phyloP scores from a whole-genome alignment of 768 basidiomycete species.

The Termitomyces sp. region DNA sequence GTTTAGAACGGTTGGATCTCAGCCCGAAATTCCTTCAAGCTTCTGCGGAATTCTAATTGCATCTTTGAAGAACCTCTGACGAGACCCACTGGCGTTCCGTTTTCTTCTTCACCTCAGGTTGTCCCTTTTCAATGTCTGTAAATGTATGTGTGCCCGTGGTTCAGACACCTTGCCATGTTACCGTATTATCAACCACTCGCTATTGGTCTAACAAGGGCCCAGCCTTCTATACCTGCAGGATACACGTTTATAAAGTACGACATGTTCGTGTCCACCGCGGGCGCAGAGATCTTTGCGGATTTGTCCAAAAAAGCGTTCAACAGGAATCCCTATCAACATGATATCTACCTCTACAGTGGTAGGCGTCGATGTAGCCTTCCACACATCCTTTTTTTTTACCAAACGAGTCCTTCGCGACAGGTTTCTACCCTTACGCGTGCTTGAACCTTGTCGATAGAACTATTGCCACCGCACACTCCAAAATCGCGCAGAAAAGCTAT shows the following conservation, averaged over 20 bases:
- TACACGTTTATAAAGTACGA: conserved; percentile 30
- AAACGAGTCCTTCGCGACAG: conserved; percentile 14
- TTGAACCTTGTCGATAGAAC: conserved; percentile 33
- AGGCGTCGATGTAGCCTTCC: background rate
- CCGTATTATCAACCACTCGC: conserved; percentile 13
- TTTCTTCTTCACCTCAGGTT: background rate
- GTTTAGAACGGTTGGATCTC: background rate
- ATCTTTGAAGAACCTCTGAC: background rate
- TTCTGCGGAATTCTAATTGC: no score
- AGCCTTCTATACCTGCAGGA: conserved; percentile 24
- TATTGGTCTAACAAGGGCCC: background rate
- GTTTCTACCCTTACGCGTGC: conserved; percentile 31
- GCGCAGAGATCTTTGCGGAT: conserved; percentile 24
- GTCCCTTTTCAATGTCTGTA: conserved; percentile 6
- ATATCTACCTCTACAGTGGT: conserved; percentile 36
- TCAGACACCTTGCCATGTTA: conserved; percentile 11
- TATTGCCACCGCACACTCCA: conserved; percentile 26
- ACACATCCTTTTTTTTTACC: background rate
- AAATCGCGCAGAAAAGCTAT: conserved; percentile 30
- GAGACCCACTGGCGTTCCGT: background rate
- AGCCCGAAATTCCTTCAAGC: background rate
- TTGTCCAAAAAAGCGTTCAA: conserved; percentile 28
- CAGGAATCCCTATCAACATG: conserved; percentile 30
- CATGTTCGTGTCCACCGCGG: conserved; percentile 27
- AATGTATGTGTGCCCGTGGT: conserved; percentile 12